Evolutionary conservation across 129 eudicot genomes (phyloP).

Genomic region (Lonicera japonica): DNA sequence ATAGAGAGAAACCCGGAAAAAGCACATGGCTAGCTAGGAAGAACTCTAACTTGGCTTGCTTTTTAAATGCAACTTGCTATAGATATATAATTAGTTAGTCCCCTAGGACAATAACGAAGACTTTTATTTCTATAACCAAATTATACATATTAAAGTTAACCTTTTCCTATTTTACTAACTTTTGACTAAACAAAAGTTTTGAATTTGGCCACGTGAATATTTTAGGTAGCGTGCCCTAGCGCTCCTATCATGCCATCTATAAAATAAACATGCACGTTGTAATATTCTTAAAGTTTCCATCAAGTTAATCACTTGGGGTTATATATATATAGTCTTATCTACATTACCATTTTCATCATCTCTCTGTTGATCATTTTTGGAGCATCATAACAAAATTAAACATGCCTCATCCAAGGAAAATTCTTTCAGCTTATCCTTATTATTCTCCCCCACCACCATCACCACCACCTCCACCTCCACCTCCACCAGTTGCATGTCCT

Average conservation of each 20-base stretch:
- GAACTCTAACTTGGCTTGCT: too few relatives aligned
- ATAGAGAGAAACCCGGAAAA: too few relatives aligned
- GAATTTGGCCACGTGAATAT: not conserved
- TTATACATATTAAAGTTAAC: not conserved
- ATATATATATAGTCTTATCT: constrained; percentile 3
- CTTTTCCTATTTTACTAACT: not conserved
- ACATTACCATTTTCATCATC: not conserved
- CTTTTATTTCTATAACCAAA: not conserved
- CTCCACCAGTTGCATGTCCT: not conserved
- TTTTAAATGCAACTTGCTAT: too few relatives aligned
- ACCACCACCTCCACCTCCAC: constrained; percentile 8
- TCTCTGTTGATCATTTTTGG: not conserved
- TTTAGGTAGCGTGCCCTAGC: not conserved
- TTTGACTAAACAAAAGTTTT: not conserved
- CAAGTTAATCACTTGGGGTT: not conserved
- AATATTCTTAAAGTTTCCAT: not conserved
- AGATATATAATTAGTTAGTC: too few relatives aligned
- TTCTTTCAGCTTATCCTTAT: not conserved
- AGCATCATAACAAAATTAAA: not conserved
- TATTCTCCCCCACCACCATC: constrained; percentile 16
- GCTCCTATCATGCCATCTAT: too few relatives aligned
- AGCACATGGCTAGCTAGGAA: too few relatives aligned
- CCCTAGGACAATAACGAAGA: too few relatives aligned
- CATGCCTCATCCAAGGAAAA: constrained; percentile 8
- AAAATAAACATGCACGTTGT: not conserved